These are phyloP conservation scores for Erysimum cheiri DNA, from an alignment of 441 rosid genomes.

Conservation along the genomic window DNA sequence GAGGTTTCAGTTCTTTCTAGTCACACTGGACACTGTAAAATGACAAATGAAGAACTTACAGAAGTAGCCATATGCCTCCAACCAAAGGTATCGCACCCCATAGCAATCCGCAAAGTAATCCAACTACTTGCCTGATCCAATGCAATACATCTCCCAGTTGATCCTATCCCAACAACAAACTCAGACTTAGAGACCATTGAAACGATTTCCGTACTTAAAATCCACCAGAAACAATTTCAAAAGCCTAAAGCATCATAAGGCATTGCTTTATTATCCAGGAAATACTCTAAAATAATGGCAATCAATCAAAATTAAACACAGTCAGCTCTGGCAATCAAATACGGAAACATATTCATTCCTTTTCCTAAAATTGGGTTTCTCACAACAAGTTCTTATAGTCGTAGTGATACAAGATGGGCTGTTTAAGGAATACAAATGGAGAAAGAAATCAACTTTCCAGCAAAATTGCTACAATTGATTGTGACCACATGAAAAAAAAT, in stretches of 20 bases:
- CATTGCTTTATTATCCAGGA: background rate
- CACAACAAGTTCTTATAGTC: constrained; percentile 2
- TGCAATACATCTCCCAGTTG: constrained; percentile 98
- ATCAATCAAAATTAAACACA: background rate
- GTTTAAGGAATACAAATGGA: background rate
- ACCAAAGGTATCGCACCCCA: constrained; percentile 94
- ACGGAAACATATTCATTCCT: constrained; percentile 8
- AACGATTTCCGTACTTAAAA: too few species aligned
- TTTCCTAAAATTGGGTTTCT: background rate
- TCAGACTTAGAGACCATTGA: too few species aligned
- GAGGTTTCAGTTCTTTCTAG: background rate
- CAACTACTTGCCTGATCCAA: constrained; percentile 94
- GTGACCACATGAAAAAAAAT: background rate
- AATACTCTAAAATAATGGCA: background rate
- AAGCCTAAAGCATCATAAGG: background rate
- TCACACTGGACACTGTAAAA: background rate
- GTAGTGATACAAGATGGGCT: background rate
- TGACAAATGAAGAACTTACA: constrained; percentile 61
- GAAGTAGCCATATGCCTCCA: constrained; percentile 87
- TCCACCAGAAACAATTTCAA: too few species aligned
- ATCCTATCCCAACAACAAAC: constrained; percentile 74
- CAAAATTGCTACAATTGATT: too few species aligned
- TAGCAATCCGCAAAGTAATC: constrained; percentile 77
- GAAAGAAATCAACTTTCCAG: background rate
- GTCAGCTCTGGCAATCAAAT: background rate